These are phyloP conservation scores for Arachis monticola DNA, from an alignment of 331 rosid genomes.

Conservation along the genomic window DNA sequence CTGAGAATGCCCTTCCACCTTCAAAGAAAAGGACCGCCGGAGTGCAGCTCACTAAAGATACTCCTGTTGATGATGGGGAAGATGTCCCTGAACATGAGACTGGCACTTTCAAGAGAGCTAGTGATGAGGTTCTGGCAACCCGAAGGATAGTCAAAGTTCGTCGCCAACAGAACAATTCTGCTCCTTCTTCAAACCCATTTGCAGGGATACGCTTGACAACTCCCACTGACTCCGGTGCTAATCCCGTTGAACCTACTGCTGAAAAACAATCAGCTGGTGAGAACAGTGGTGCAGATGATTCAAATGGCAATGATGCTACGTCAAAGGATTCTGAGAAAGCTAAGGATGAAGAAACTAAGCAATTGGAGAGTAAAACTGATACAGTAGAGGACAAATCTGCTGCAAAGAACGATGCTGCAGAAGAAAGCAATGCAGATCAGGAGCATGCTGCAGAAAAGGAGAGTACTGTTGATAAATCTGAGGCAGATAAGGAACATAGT, in stretches of 20 bases:
- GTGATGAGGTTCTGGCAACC: constrained; percentile 83
- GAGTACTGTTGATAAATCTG: constrained; percentile 15
- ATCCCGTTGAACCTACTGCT: constrained; percentile 47
- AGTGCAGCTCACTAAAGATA: constrained; percentile 81
- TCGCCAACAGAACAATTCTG: constrained; percentile 56
- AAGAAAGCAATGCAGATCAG: constrained; percentile 39
- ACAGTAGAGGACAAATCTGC: constrained; percentile 47
- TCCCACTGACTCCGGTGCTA: constrained; percentile 47
- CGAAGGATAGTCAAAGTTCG: constrained; percentile 91
- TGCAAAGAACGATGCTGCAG: constrained; percentile 37
- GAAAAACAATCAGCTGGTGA: constrained; percentile 42
- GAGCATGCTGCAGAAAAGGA: constrained; percentile 44
- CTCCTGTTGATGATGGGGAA: constrained; percentile 87
- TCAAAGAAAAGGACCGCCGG: constrained; percentile 96
- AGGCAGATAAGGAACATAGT: constrained; percentile 39
- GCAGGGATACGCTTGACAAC: constrained; percentile 74
- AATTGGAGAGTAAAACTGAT: constrained; percentile 43
- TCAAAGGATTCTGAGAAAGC: constrained; percentile 39
- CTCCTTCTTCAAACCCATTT: constrained; percentile 82
- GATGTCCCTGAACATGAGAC: constrained; percentile 61
- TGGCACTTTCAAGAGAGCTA: constrained; percentile 94
- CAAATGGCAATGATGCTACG: constrained; percentile 36
- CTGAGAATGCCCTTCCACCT: constrained; percentile 65
- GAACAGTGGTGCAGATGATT: constrained; percentile 24
- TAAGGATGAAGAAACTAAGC: constrained; percentile 48